phyloP scores from a whole-genome alignment of 768 basidiomycete species.

The Amanita brunnescens region DNA sequence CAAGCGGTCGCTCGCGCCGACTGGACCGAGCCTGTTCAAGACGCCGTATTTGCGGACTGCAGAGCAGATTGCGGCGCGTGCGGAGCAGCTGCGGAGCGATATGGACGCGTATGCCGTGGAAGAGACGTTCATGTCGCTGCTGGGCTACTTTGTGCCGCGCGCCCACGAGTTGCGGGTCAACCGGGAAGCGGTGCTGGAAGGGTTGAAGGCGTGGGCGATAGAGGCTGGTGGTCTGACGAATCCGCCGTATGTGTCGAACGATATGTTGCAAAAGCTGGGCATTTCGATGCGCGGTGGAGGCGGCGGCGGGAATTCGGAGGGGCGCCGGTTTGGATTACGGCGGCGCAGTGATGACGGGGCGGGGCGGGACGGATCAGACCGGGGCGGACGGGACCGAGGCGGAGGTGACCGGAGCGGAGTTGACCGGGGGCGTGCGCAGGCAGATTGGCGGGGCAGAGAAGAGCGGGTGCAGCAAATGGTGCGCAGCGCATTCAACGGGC shows the following conservation, averaged over 20 bases:
- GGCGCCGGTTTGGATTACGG: too few relatives aligned
- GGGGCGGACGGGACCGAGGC: neutral
- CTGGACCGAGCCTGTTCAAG: constrained; percentile 10
- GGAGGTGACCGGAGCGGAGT: neutral
- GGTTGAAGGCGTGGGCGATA: constrained; percentile 53
- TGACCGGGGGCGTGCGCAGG: neutral
- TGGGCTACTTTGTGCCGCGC: constrained; percentile 66
- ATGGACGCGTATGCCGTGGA: constrained; percentile 44
- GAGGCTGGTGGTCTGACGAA: constrained; percentile 42
- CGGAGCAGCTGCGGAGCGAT: constrained; percentile 22
- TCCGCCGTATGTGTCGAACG: constrained; percentile 42
- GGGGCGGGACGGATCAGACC: neutral
- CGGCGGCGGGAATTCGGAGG: too few relatives aligned
- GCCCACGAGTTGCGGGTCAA: constrained; percentile 36
- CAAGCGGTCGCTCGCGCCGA: neutral
- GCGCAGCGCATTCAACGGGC: too few relatives aligned
- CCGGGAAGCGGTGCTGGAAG: constrained; percentile 38
- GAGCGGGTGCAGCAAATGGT: neutral
- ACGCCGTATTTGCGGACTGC: constrained; percentile 12
- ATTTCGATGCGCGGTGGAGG: constrained; percentile 13
- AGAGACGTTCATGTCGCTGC: constrained; percentile 54
- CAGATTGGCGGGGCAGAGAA: neutral
- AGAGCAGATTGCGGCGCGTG: constrained; percentile 19
- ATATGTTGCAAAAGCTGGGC: constrained; percentile 37
- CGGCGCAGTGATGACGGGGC: too few relatives aligned